Conservation (phyloP, 139 green algal genomes). For the Picochlorum sp. region DNA sequence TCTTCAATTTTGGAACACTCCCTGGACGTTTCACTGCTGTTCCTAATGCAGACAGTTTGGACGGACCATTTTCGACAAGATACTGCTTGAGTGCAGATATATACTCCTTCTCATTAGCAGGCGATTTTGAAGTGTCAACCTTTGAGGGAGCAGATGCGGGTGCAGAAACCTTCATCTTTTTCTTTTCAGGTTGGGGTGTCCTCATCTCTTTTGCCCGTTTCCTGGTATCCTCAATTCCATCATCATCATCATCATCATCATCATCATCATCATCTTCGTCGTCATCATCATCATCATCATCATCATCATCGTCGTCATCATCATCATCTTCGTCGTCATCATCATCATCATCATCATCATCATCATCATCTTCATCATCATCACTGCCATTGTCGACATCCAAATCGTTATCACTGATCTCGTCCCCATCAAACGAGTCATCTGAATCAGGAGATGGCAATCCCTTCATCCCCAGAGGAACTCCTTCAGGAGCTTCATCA, state of each 20-base stretch:
- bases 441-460: not conserved
- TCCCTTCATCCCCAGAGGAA: not conserved
- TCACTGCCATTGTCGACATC: not conserved
- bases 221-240: not conserved
- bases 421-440: not conserved
- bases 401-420: not conserved
- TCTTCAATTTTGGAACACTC: constrained; percentile 2
- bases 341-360: not conserved
- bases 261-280: constrained; percentile 1
- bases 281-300: not conserved
- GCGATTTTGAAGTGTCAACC: not conserved
- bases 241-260: not conserved
- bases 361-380: constrained; percentile 1
- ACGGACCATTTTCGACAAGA: constrained; percentile 1
- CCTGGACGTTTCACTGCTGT: not conserved
- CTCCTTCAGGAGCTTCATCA: not conserved
- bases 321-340: not conserved
- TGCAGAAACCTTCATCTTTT: not conserved
- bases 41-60: constrained; percentile 3
- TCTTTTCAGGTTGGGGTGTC: not conserved
- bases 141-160: constrained; percentile 3
- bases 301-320: not conserved
- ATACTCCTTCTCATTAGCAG: constrained; percentile 6
- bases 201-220: not conserved
- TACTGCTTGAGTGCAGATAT: not conserved